Evolutionary conservation across 106 monocot species (phyloP).

Genomic region (Allium fistulosum): DNA sequence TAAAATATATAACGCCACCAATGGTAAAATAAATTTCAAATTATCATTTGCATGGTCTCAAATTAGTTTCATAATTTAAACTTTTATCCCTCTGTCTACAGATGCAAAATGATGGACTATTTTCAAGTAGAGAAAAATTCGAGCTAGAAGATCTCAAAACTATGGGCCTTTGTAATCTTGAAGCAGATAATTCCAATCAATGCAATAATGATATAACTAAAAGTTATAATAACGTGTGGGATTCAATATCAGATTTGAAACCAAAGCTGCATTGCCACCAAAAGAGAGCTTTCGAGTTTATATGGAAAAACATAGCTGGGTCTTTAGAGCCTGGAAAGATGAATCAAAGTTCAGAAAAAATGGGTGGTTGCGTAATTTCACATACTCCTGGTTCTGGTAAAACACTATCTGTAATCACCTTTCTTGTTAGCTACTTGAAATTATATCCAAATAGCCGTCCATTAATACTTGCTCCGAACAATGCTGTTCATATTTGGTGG

Average conservation of each 20-base stretch:
- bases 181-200: conserved; percentile 4
- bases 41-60: not conserved
- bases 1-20: conserved; percentile 45
- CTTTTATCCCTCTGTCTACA: conserved; percentile 8
- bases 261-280: conserved; percentile 53
- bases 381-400: conserved; percentile 80
- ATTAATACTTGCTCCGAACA: conserved; percentile 64
- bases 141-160: not conserved
- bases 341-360: conserved; percentile 14
- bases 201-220: conserved; percentile 1
- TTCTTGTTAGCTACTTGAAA: conserved; percentile 53
- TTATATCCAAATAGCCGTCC: conserved; percentile 48
- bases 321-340: conserved; percentile 33
- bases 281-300: conserved; percentile 63
- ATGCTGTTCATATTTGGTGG: conserved; percentile 49
- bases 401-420: conserved; percentile 56
- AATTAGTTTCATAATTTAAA: not conserved
- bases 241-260: conserved; percentile 34
- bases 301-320: conserved; percentile 67
- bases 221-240: conserved; percentile 34
- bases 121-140: conserved; percentile 10
- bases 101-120: conserved; percentile 16
- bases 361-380: conserved; percentile 77
- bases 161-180: conserved; percentile 9
- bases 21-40: conserved; percentile 37